A percentile compares a stretch with the other conserved stretches of the same genome.
Conservation (phyloP, 1,139 yeast genomes). For the Yamadazyma dendronema region DNA sequence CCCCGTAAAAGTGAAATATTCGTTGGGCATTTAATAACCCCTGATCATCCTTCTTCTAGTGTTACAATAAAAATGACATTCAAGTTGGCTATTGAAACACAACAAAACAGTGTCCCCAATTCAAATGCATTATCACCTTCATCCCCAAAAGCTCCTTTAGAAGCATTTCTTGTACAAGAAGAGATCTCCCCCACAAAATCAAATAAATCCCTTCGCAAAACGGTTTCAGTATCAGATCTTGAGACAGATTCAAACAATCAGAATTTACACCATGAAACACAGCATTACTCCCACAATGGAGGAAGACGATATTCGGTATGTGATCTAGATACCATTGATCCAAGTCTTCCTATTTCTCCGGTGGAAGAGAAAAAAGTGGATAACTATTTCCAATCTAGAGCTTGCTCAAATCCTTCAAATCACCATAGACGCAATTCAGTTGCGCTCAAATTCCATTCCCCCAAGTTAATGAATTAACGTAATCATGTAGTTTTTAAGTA, state of each 20-base stretch:
- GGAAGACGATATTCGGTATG: conserved; percentile 14
- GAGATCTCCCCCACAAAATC: neutral
- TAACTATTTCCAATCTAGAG: conserved; percentile 1
- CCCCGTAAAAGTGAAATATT: neutral
- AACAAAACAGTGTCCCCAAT: neutral
- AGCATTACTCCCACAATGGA: neutral
- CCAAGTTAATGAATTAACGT: conserved; percentile 5
- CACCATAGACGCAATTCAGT: conserved; percentile 32
- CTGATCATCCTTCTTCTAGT: no score
- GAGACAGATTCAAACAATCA: neutral
- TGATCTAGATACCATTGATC: conserved; percentile 13
- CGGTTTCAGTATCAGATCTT: conserved; percentile 12
- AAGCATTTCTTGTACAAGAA: conserved; percentile 25
- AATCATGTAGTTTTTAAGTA: neutral
- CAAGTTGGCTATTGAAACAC: conserved; percentile 1
- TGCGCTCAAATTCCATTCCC: conserved; percentile 32
- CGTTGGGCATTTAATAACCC: no score
- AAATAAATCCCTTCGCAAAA: conserved; percentile 5
- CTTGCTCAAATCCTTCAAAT: conserved; percentile 3
- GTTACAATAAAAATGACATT: neutral
- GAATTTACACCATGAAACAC: neutral
- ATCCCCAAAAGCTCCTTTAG: conserved; percentile 21
- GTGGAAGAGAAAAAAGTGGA: conserved; percentile 3
- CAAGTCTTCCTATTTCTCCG: conserved; percentile 10
- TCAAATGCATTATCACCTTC: conserved; percentile 2